A percentile compares a stretch with the other conserved stretches of the same genome.
Evolutionary conservation across 495 filamentous ascomycete genomes (phyloP).

Genomic region (Talaromyces trachyspermus): DNA sequence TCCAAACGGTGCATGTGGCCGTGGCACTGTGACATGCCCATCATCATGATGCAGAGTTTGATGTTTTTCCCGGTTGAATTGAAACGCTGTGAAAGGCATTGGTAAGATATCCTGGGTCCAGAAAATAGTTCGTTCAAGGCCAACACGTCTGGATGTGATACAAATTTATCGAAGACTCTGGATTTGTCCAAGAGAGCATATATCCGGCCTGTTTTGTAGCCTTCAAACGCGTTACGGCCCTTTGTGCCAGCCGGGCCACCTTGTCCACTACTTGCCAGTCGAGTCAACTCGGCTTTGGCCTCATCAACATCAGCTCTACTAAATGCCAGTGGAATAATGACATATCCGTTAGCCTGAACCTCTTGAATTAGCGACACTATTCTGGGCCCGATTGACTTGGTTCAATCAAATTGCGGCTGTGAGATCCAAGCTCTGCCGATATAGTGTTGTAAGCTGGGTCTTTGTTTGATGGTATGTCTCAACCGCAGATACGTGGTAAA

Average conservation of each 20-base stretch:
- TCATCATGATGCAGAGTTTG: constrained; percentile 3
- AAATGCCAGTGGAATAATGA: background rate
- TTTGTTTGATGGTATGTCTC: constrained; percentile 1
- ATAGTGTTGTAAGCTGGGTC: background rate
- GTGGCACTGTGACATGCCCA: background rate
- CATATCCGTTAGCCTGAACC: background rate
- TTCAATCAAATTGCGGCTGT: background rate
- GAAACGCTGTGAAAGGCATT: constrained; percentile 6
- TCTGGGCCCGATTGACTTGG: background rate
- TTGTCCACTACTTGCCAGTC: background rate
- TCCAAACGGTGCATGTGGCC: constrained; percentile 5
- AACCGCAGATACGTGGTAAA: background rate
- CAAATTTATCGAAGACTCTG: constrained; percentile 3
- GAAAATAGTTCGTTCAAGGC: constrained; percentile 5
- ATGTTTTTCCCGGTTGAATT: constrained; percentile 1
- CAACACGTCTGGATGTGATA: background rate
- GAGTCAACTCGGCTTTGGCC: background rate
- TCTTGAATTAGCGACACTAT: background rate
- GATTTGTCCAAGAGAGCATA: constrained; percentile 6
- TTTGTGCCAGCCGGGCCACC: constrained; percentile 3
- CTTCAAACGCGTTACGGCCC: constrained; percentile 2
- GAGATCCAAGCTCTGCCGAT: background rate
- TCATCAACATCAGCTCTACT: background rate
- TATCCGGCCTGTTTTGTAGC: background rate
- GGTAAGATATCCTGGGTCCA: constrained; percentile 2